These are phyloP conservation scores for Myriosclerotinia scirpicola DNA, from an alignment of 2,329 filamentous ascomycete genomes.

Conservation along the genomic window DNA sequence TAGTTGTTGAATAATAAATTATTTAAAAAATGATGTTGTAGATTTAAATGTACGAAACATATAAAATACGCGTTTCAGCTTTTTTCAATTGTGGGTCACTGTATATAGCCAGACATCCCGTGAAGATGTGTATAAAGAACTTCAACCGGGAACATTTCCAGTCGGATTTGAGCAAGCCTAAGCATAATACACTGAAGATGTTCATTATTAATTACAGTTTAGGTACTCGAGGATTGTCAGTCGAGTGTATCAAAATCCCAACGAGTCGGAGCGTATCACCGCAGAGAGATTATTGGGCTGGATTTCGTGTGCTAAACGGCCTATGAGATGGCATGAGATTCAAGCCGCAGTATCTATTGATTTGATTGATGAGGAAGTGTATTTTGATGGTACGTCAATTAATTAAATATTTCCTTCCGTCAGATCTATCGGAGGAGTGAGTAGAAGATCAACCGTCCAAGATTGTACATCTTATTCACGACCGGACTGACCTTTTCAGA, in stretches of 20 bases:
- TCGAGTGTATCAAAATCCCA: constrained; percentile 22
- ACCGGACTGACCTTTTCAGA: background rate
- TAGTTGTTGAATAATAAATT: too few relatives aligned
- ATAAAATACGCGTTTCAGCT: too few relatives aligned
- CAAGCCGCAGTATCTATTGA: constrained; percentile 44
- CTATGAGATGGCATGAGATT: constrained; percentile 46
- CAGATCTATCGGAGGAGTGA: too few relatives aligned
- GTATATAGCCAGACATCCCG: constrained; percentile 25
- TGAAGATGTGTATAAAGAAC: constrained; percentile 23
- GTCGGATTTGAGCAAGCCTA: constrained; percentile 29
- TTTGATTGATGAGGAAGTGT: constrained; percentile 35
- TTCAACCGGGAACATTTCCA: constrained; percentile 25
- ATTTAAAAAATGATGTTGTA: too few relatives aligned
- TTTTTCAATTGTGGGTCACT: too few relatives aligned
- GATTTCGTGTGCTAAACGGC: constrained; percentile 44
- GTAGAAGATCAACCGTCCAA: background rate
- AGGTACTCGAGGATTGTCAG: constrained; percentile 23
- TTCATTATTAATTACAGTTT: background rate
- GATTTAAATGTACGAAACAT: too few relatives aligned
- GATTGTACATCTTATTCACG: background rate
- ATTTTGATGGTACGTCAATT: constrained; percentile 33
- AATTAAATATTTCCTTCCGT: background rate
- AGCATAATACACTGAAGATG: constrained; percentile 5
- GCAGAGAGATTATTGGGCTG: constrained; percentile 41
- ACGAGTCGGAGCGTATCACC: constrained; percentile 19